phyloP scores from a whole-genome alignment of 2,329 filamentous ascomycete genomes.

The Phialophora tarda region DNA sequence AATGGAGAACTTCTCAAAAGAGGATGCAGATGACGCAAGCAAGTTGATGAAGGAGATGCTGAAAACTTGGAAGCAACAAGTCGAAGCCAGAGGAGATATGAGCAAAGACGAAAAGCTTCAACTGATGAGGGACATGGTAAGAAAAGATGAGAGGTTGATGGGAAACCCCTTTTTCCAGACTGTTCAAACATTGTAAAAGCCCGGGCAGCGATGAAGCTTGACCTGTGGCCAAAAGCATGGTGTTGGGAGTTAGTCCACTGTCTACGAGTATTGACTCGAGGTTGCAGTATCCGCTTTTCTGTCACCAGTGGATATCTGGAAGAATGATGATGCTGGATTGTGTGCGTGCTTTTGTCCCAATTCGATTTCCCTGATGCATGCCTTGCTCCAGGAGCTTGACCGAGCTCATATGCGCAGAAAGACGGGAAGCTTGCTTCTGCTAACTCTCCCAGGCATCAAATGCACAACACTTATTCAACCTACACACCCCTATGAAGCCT shows the following conservation, averaged over 20 bases:
- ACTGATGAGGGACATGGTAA: conserved; percentile 79
- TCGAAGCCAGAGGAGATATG: conserved; percentile 63
- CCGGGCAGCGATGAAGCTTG: neutral
- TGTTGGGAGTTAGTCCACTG: conserved; percentile 10
- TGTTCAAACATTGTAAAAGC: conserved; percentile 51
- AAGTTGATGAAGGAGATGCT: conserved; percentile 82
- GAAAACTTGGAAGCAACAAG: conserved; percentile 78
- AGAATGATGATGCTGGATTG: neutral
- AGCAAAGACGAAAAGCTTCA: conserved; percentile 77
- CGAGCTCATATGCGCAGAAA: neutral
- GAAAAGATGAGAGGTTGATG: conserved; percentile 68
- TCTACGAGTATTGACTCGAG: neutral
- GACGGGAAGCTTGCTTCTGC: neutral
- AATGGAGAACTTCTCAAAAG: conserved; percentile 70
- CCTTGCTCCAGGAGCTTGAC: neutral
- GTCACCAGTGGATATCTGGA: neutral
- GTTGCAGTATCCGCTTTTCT: neutral
- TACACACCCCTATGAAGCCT: neutral
- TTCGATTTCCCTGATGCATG: neutral
- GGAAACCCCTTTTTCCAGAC: conserved; percentile 61
- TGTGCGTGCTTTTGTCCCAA: neutral
- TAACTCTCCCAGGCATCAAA: neutral
- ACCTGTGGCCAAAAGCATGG: conserved; percentile 17
- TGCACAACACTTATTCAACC: neutral
- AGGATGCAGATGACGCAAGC: conserved; percentile 89